Evolutionary conservation across 2,329 filamentous ascomycete genomes (phyloP).

Genomic region (Fusarium ramigenum): DNA sequence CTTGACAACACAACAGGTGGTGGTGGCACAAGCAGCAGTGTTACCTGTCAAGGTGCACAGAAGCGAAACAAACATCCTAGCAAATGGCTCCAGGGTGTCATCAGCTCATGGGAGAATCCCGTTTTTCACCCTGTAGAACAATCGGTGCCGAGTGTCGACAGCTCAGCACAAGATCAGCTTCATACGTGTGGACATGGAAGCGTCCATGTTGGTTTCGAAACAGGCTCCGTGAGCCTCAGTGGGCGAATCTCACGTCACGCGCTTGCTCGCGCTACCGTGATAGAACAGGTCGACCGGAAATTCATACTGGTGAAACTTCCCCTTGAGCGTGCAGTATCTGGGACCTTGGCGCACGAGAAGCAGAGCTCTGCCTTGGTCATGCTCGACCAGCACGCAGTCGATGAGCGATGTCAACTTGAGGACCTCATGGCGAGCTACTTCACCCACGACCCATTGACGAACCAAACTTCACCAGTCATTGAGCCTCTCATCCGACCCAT

Average conservation of each 20-base stretch:
- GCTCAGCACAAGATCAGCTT: not conserved
- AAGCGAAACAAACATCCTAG: slow-evolving; percentile 34
- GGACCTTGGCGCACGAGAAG: not conserved
- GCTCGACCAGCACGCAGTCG: slow-evolving; percentile 93
- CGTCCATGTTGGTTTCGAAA: slow-evolving; percentile 44
- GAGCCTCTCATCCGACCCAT: slow-evolving; percentile 63
- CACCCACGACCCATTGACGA: not conserved
- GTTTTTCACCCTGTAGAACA: slow-evolving; percentile 67
- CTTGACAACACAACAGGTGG: not conserved
- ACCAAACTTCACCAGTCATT: slow-evolving; percentile 38
- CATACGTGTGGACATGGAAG: slow-evolving; percentile 5
- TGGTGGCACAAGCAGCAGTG: not conserved
- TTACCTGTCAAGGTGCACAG: not conserved
- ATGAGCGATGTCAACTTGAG: slow-evolving; percentile 87
- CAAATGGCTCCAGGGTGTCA: slow-evolving; percentile 68
- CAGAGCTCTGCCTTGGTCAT: slow-evolving; percentile 70
- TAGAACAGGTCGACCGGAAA: slow-evolving; percentile 89
- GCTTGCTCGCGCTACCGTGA: slow-evolving; percentile 69
- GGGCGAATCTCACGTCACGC: slow-evolving; percentile 69
- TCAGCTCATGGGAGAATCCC: slow-evolving; percentile 78
- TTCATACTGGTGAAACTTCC: slow-evolving; percentile 79
- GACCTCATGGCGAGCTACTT: slow-evolving; percentile 69
- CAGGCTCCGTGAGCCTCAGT: slow-evolving; percentile 42
- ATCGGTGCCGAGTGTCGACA: slow-evolving; percentile 54
- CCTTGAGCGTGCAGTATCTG: slow-evolving; percentile 13